These are phyloP conservation scores for Sporothrix protearum DNA, from an alignment of 2,329 filamentous ascomycete species.

Conservation along the genomic window DNA sequence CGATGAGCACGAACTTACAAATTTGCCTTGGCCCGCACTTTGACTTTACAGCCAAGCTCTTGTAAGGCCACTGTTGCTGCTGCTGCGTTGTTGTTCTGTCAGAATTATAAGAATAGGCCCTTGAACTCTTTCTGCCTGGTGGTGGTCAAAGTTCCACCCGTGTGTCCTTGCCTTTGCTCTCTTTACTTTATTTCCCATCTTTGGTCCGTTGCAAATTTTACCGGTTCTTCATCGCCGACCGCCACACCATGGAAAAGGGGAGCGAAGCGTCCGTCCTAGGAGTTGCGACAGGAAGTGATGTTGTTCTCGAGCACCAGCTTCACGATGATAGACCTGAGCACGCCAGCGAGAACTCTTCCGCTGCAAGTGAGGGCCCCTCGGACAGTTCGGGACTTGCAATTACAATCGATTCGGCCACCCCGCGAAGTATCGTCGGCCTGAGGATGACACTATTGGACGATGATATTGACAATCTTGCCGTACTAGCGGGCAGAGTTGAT, in stretches of 20 bases:
- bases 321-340: background rate
- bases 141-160: background rate
- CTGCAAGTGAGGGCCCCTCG: background rate
- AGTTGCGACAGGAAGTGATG: background rate
- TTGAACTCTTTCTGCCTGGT: background rate
- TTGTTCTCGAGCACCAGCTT: background rate
- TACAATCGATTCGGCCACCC: background rate
- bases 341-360: background rate
- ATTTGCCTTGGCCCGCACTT: background rate
- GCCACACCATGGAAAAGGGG: background rate
- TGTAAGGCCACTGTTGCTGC: background rate
- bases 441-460: background rate
- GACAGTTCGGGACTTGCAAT: background rate
- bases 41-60: background rate
- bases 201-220: background rate
- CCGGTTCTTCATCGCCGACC: background rate
- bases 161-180: background rate
- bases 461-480: background rate
- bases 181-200: background rate
- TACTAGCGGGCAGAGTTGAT: background rate
- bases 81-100: background rate
- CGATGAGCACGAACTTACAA: background rate
- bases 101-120: background rate
- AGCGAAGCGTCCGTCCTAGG: background rate
- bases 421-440: background rate